phyloP scores from a whole-genome alignment of 164 flowering plant species.

The Dillenia turbinata region DNA sequence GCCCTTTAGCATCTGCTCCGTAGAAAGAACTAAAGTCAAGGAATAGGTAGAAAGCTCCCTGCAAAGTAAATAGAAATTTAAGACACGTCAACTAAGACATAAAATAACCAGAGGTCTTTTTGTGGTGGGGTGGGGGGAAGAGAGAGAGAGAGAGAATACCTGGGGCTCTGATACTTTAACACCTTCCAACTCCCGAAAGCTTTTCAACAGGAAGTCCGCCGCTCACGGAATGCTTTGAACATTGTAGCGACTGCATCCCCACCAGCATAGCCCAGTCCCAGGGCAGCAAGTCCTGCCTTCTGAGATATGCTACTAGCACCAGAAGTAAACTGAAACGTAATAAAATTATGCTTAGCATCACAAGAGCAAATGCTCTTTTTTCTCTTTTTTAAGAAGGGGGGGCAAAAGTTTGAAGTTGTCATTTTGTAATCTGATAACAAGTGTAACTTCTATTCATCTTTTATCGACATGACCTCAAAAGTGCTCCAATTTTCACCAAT shows the following conservation, averaged over 20 bases:
- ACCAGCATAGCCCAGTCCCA: conserved; percentile 89
- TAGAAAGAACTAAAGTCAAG: conserved; percentile 82
- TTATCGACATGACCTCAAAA: too few relatives aligned
- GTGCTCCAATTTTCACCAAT: not conserved
- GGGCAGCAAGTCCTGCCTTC: conserved; percentile 91
- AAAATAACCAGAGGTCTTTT: not conserved
- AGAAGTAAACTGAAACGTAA: conserved; percentile 63
- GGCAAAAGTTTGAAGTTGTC: too few relatives aligned
- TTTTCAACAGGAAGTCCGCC: conserved; percentile 79
- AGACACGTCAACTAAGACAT: not conserved
- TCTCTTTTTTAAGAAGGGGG: too few relatives aligned
- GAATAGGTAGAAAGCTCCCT: conserved; percentile 98
- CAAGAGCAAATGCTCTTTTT: too few relatives aligned
- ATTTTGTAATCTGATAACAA: too few relatives aligned
- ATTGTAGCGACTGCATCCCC: conserved; percentile 78
- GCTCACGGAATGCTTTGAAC: conserved; percentile 85
- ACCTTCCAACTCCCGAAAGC: conserved; percentile 67
- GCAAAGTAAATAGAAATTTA: conserved; percentile 17
- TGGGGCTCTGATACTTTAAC: conserved; percentile 84
- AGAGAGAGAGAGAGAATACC: conserved; percentile 32
- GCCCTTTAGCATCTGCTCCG: conserved; percentile 75
- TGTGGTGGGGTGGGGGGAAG: not conserved
- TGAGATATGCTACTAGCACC: conserved; percentile 98
- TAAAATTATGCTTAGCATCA: too few relatives aligned
- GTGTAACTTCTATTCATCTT: too few relatives aligned